Conservation (phyloP, 768 basidiomycete species). For the Collybiopsis confluens region DNA sequence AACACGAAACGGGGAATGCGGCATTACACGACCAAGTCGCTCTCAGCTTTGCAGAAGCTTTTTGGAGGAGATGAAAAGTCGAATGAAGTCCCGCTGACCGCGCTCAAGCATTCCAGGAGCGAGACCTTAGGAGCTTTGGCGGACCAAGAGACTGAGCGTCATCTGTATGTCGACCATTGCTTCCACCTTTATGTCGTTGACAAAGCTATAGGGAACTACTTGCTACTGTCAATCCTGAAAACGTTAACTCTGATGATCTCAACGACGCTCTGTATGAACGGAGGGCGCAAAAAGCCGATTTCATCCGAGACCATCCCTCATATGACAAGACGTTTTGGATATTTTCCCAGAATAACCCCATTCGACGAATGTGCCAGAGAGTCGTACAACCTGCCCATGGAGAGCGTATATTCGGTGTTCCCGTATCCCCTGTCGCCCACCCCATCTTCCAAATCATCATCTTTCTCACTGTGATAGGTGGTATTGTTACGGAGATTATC, state of each 20-base stretch:
- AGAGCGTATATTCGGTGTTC: slow-evolving; percentile 82
- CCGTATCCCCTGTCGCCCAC: slow-evolving; percentile 59
- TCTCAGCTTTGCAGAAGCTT: slow-evolving; percentile 58
- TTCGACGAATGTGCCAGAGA: slow-evolving; percentile 77
- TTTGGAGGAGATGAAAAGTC: slow-evolving; percentile 54
- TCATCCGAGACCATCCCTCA: slow-evolving; percentile 82
- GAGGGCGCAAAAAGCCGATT: slow-evolving; percentile 75
- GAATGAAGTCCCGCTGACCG: slow-evolving; percentile 57
- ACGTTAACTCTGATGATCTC: slow-evolving; percentile 42
- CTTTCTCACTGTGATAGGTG: slow-evolving; percentile 72
- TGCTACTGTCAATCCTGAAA: slow-evolving; percentile 57
- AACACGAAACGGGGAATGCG: slow-evolving; percentile 29
- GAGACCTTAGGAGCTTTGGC: slow-evolving; percentile 28
- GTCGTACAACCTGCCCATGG: slow-evolving; percentile 80
- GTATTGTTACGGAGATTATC: slow-evolving; percentile 75
- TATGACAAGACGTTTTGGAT: slow-evolving; percentile 92
- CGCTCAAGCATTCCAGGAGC: slow-evolving; percentile 40
- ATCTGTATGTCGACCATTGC: slow-evolving; percentile 49
- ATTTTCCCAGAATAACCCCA: slow-evolving; percentile 70
- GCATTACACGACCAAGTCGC: slow-evolving; percentile 53
- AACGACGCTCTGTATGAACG: slow-evolving; percentile 66
- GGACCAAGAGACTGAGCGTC: slow-evolving; percentile 67
- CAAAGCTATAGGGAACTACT: slow-evolving; percentile 55
- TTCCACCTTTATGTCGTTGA: background rate
- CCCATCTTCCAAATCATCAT: slow-evolving; percentile 73